Base-by-base conservation (phyloP, 176 grass and related monocot genomes). In the Triticum urartu region DNA sequence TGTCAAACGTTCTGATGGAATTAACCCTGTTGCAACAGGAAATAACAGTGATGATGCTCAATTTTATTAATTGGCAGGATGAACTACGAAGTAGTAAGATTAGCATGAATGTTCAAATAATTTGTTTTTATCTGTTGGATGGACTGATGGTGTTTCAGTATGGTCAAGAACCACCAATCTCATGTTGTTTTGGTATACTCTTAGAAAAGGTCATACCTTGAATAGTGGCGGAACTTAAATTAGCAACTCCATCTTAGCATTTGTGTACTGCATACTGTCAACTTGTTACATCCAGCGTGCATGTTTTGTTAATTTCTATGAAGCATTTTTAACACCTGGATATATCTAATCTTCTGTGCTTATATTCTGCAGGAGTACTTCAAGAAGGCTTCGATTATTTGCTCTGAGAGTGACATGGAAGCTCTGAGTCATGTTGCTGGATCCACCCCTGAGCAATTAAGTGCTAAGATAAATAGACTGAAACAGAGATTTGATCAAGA, bases 341-440 rank as follows among this genome's bases (percentile, higher is more conserved):
- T 24, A 36, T 67, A 64, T 54, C 7, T 36, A 64, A 32, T 75
- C 14, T 62, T 7, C 12, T 48, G 17, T 77, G 11, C 54, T 12
- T 81, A 60, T 38, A 40, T 86, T 39, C 56, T 78, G 39, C 65
- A 98, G 96, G 93, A 89, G 13, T 78, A 85, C 76, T 92, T 88
- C 77, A 91, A 47, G 77, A 98, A 98, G 87, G 96, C 96, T 78
- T 98, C 96, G 48, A 89, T 85, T 64, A 95, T 95, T 84, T 98
- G 96, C 75, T 72, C 65, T 11, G 90, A 98, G 75, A 81, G 59
- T 86, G 93, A 98, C 68, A 70, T 89, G 45, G 84, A 95, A 94
- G 75, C 91, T 80, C 86, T 94, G 58, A 93, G 84, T 20, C 90
- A 77, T 82, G 86, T 91, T 84, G 81, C 32, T 79, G 88, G 79